Base-by-base conservation (phyloP, 2,329 filamentous ascomycete genomes). In the Trichoderma cornu-damae region DNA sequence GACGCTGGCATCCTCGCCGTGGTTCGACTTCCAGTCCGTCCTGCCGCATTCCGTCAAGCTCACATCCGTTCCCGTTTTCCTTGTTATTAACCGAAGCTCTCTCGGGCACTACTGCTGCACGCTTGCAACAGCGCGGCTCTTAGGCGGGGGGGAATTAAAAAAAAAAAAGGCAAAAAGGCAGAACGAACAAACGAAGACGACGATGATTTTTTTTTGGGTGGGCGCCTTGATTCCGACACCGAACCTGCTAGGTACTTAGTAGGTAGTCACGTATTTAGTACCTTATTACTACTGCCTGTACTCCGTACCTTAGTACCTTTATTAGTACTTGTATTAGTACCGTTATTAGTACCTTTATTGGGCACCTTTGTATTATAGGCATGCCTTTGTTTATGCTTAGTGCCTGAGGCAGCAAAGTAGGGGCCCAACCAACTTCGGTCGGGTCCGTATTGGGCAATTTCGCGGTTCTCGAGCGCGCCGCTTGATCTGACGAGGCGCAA, bases 401-500 rank as follows among this genome's bases (percentile, higher is more conserved):
- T 12, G 16, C 26, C 46, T 32, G 28, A 30, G 28, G 28, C 9
- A 30, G 8, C 28, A 9, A 30, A 30, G 28, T 3, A 28, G n/a
- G n/a, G n/a, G n/a, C n/a, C n/a, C n/a, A n/a, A n/a, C n/a, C n/a
- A n/a, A n/a, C n/a, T 18, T 16, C 34, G 5, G 11, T 12, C n/a
- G 12, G 18, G 30, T 32, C 50, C 38, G 9, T 34, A 53, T 44
- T 34, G 32, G 50, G 50, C 50, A 53, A 53, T 44, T n/a, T 44
- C 38, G 38, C 42, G 30, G 35, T 16, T 48, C 55, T 44, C 34
- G 52, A n/a, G 52, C 40, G 57, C 43, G 52, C 34, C 48, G 22
- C 42, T 46, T 46, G 28, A 53, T 53, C 50, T 44, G 44, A 49
- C 46, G 49, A 52, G 30, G 50, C 50, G 30, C 20, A 26, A 34